Percentiles rank a stretch among this genome's conserved stretches.
Conservation (phyloP, 2,329 filamentous ascomycete species). For the Microascus cirrosus region DNA sequence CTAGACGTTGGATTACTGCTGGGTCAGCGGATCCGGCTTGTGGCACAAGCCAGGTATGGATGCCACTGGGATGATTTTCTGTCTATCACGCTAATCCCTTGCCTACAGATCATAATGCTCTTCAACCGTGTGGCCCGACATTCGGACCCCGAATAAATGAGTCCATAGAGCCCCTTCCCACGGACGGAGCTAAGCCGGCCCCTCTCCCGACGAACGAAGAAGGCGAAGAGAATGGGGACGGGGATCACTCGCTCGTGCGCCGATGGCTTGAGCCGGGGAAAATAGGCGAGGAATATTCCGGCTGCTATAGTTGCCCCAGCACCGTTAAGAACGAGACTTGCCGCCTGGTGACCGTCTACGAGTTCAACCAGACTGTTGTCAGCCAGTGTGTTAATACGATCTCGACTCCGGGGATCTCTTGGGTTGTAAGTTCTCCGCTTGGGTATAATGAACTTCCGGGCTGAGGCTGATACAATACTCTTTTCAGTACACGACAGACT, state of each 20-base stretch:
- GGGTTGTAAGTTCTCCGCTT: slow-evolving; percentile 2
- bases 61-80: neutral
- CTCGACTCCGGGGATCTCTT: neutral
- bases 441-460: neutral
- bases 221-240: neutral
- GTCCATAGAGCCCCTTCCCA: neutral
- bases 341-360: neutral
- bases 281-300: slow-evolving; percentile 6
- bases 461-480: neutral
- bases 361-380: slow-evolving; percentile 6
- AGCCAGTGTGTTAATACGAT: slow-evolving; percentile 1
- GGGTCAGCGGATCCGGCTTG: slow-evolving; percentile 2
- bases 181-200: neutral
- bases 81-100: neutral
- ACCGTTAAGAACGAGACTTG: neutral
- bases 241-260: neutral
- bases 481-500: slow-evolving; percentile 5
- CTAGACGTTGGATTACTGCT: slow-evolving; percentile 6
- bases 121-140: neutral
- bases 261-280: slow-evolving; percentile 4
- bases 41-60: slow-evolving; percentile 4
- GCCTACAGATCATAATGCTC: neutral
- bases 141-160: neutral
- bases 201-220: neutral
- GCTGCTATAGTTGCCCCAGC: slow-evolving; percentile 3